Evolutionary conservation across 2,329 filamentous ascomycete genomes (phyloP).

Genomic region (Colletotrichum camelliae): DNA sequence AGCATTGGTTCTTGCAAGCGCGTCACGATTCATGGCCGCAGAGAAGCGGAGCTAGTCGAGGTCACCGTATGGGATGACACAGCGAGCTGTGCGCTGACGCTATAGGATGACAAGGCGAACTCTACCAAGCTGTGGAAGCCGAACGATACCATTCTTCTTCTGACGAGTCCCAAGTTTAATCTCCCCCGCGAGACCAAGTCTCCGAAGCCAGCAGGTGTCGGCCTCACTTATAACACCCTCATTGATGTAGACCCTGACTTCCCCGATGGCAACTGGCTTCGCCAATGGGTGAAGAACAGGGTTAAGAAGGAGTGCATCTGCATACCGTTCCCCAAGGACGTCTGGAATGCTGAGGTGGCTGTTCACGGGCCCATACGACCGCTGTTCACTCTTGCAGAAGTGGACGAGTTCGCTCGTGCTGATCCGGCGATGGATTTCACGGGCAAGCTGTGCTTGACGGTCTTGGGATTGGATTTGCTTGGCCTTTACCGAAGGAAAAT

Average conservation of each 20-base stretch:
- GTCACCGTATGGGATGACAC: constrained; percentile 64
- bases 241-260: constrained; percentile 62
- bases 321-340: constrained; percentile 48
- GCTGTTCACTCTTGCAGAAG: constrained; percentile 46
- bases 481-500: constrained; percentile 34
- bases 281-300: constrained; percentile 50
- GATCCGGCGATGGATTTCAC: constrained; percentile 38
- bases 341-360: constrained; percentile 40
- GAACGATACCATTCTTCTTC: constrained; percentile 54
- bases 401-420: constrained; percentile 45
- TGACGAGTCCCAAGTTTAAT: constrained; percentile 45
- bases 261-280: constrained; percentile 58
- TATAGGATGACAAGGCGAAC: constrained; percentile 57
- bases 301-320: constrained; percentile 56
- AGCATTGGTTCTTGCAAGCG: constrained; percentile 58
- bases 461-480: constrained; percentile 34
- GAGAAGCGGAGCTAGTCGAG: constrained; percentile 45
- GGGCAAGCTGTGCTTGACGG: constrained; percentile 42
- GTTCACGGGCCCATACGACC: constrained; percentile 35
- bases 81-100: constrained; percentile 53
- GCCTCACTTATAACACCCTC: constrained; percentile 47
- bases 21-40: constrained; percentile 34
- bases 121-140: constrained; percentile 50
- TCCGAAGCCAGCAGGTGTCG: constrained; percentile 25
- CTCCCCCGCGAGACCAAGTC: not conserved